These are phyloP conservation scores for Ascoidea rubescens DNA, from an alignment of 805 yeast genomes.

Conservation along the genomic window DNA sequence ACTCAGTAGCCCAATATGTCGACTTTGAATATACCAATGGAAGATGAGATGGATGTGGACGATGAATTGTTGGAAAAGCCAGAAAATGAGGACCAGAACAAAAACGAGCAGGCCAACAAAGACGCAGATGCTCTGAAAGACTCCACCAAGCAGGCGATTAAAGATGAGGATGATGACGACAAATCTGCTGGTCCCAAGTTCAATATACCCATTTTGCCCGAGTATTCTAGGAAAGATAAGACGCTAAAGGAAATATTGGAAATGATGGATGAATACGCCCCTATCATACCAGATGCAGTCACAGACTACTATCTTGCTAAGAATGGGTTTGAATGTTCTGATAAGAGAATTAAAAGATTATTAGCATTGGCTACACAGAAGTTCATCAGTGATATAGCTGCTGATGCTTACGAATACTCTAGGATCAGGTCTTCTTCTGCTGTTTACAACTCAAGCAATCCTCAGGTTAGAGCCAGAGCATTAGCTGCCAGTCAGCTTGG, in stretches of 20 bases:
- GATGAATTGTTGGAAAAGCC: conserved; percentile 12
- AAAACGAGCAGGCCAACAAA: not conserved
- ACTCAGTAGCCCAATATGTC: no score
- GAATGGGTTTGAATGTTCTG: conserved; percentile 74
- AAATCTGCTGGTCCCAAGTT: conserved; percentile 15
- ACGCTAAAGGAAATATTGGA: conserved; percentile 73
- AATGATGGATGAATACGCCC: conserved; percentile 88
- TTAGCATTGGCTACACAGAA: conserved; percentile 94
- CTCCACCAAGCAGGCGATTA: conserved; percentile 13
- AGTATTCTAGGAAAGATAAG: conserved; percentile 63
- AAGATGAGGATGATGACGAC: conserved; percentile 13
- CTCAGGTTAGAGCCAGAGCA: conserved; percentile 75
- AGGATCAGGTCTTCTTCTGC: conserved; percentile 82
- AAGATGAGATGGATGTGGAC: conserved; percentile 14
- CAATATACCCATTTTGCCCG: conserved; percentile 41
- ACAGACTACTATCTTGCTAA: conserved; percentile 82
- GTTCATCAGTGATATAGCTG: conserved; percentile 85
- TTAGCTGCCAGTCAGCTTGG: conserved; percentile 49
- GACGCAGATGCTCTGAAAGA: conserved; percentile 14
- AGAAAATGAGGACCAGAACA: conserved; percentile 2
- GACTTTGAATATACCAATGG: not conserved
- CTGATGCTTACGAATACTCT: conserved; percentile 92
- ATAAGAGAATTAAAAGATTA: conserved; percentile 64
- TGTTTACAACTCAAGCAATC: conserved; percentile 74
- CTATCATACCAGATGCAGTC: conserved; percentile 93